These are phyloP conservation scores for Chlamydomonas asymmetrica DNA, from an alignment of 139 green algal genomes.

Conservation along the genomic window DNA sequence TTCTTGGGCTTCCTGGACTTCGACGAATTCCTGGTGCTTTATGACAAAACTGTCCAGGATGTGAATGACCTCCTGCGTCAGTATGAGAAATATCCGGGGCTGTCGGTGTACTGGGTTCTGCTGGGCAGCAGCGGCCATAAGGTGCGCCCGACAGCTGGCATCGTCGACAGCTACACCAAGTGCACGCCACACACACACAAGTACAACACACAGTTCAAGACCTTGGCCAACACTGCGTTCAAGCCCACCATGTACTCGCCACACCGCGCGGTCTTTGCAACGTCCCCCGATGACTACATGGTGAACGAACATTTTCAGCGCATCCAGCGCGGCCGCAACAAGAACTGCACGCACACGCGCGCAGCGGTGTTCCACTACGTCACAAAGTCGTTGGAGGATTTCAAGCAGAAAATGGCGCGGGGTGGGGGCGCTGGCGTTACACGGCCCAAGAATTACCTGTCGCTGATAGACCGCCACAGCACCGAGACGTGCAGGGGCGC, in stretches of 20 bases:
- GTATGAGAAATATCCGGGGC: slow-evolving; percentile 27
- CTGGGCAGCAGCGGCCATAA: slow-evolving; percentile 33
- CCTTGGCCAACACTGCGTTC: slow-evolving; percentile 44
- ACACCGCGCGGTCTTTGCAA: slow-evolving; percentile 37
- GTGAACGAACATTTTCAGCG: slow-evolving; percentile 22
- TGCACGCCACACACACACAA: slow-evolving; percentile 31
- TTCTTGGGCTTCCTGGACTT: slow-evolving; percentile 51
- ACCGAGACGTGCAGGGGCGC: slow-evolving; percentile 28
- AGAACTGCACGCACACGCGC: slow-evolving; percentile 21
- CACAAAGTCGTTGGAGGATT: slow-evolving; percentile 38
- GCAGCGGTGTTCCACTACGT: slow-evolving; percentile 39
- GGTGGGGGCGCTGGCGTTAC: slow-evolving; percentile 44
- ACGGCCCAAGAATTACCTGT: slow-evolving; percentile 29
- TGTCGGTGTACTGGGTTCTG: slow-evolving; percentile 43
- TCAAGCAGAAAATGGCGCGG: slow-evolving; percentile 28
- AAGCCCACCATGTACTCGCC: slow-evolving; percentile 49
- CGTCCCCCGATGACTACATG: slow-evolving; percentile 11
- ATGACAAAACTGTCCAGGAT: slow-evolving; percentile 6
- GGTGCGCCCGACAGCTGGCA: background rate
- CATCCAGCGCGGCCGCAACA: slow-evolving; percentile 32
- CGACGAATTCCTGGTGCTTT: slow-evolving; percentile 43
- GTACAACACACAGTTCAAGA: slow-evolving; percentile 54
- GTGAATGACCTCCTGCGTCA: slow-evolving; percentile 33
- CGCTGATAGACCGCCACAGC: slow-evolving; percentile 30
- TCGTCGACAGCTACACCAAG: slow-evolving; percentile 24